Conservation (phyloP, 495 filamentous ascomycete genomes). For the Aspergillus panamensis region DNA sequence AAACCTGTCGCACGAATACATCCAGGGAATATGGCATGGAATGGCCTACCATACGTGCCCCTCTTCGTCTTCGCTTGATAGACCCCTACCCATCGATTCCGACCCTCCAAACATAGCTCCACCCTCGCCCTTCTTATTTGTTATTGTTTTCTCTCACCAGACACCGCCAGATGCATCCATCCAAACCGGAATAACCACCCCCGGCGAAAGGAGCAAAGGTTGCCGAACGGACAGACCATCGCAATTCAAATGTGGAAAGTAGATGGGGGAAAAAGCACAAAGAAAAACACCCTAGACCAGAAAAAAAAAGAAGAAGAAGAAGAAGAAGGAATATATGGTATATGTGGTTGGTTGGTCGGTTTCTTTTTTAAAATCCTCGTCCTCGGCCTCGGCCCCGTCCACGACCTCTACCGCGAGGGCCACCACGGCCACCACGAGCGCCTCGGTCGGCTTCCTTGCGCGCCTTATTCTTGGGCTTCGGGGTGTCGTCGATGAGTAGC, state of each 20-base stretch:
- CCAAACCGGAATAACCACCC: too few species aligned
- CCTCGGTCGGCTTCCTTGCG: constrained; percentile 82
- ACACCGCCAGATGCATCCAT: neutral
- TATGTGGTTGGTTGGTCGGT: neutral
- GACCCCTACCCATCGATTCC: neutral
- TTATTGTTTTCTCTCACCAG: neutral
- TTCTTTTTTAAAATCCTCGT: constrained; percentile 56
- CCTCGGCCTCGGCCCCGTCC: constrained; percentile 68
- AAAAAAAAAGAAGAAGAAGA: neutral
- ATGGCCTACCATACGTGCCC: neutral
- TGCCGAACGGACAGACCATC: neutral
- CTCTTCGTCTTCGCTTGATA: neutral
- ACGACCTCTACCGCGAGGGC: constrained; percentile 57
- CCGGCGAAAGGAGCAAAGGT: too few species aligned
- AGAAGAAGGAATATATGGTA: neutral
- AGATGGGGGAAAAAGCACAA: neutral
- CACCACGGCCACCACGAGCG: constrained; percentile 54
- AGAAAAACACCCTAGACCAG: constrained; percentile 8
- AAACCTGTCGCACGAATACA: too few species aligned
- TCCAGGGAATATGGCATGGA: too few species aligned
- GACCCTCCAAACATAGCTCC: neutral
- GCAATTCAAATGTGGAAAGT: neutral
- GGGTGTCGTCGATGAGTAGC: constrained; percentile 88
- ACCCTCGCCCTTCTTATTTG: neutral
- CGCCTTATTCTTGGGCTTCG: constrained; percentile 99